These are phyloP conservation scores for Phylloporus arenicola DNA, from an alignment of 768 basidiomycete genomes.

Conservation along the genomic window DNA sequence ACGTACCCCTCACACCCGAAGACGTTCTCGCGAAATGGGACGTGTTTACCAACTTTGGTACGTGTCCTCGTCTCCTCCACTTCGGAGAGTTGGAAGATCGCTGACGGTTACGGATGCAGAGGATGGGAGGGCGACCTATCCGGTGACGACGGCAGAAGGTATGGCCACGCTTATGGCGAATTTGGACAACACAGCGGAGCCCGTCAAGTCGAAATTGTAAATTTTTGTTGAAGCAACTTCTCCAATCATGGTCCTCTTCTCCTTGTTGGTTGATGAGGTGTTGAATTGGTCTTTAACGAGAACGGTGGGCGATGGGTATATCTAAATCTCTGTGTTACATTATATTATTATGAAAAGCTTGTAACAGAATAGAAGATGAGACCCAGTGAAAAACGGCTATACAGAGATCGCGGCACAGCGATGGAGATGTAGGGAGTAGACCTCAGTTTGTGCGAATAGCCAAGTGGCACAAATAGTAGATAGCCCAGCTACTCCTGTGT, in stretches of 20 bases:
- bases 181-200: conserved; percentile 37
- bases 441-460: too few relatives aligned
- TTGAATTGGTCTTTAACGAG: not conserved
- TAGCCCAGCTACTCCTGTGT: too few relatives aligned
- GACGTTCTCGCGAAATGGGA: conserved; percentile 76
- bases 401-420: too few relatives aligned
- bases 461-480: too few relatives aligned
- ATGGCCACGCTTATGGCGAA: conserved; percentile 70
- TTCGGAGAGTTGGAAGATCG: not conserved
- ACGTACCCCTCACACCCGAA: conserved; percentile 72
- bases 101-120: conserved; percentile 36
- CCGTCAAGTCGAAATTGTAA: conserved; percentile 50
- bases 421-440: too few relatives aligned
- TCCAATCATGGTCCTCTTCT: not conserved
- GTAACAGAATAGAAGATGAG: too few relatives aligned
- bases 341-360: not conserved
- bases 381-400: too few relatives aligned
- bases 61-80: conserved; percentile 17
- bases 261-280: too few relatives aligned
- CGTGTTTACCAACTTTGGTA: conserved; percentile 79
- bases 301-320: not conserved
- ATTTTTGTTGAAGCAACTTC: not conserved
- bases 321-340: not conserved
- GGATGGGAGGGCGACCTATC: conserved; percentile 80
- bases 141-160: conserved; percentile 66